Base-by-base conservation (phyloP, 1,284 basidiomycete species). In the Xerocomus nothofagi region DNA sequence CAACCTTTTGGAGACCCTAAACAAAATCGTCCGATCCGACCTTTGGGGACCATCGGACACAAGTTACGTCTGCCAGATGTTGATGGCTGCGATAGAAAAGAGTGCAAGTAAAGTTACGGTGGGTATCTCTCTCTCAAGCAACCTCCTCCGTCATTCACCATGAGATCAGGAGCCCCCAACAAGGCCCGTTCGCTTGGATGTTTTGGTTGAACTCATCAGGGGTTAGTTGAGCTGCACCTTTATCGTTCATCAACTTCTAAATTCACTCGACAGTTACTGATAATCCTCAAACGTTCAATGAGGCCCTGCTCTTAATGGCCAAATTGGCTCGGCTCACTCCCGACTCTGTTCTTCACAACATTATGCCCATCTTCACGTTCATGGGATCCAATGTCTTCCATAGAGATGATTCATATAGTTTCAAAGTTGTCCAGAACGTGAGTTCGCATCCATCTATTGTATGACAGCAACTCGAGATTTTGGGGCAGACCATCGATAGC, bases 291-390 rank as follows among this genome's bases (percentile, higher is more conserved):
- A 96, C 92, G 0, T 95, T 95, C 72, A 87, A 98, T 59, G 91
- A 96, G 65, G 93, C 94, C 0, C 75, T 99, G 3, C 75, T 98
- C n/a, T 78, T 98, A 24, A 87, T 98, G 68, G 86, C 93, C 3
- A 87, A 80, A 54, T 73, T 99, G 44, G 91, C 93, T 2, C 80
- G 84, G 27, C 75, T 98, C 38, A 86, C 88, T 0, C 94, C 95
- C 0, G 93, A 96, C 51, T 88, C 91, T 8, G 92, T 97, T 14
- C 76, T 98, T 26, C 93, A 93, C 67, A 94, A 97, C 61, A 82
- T 98, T 53, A 98, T 99, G 93, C 95, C 97, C 6, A 88, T 99
- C 50, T 98, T 99, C 73, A 98, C 96, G 0, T 99, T 98, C 73
- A 98, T 99, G 88, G 96, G 97, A 24, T 91, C 93, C 8, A 93